phyloP scores from a whole-genome alignment of 1,284 basidiomycete genomes.

The Apiotrichum sp. region DNA sequence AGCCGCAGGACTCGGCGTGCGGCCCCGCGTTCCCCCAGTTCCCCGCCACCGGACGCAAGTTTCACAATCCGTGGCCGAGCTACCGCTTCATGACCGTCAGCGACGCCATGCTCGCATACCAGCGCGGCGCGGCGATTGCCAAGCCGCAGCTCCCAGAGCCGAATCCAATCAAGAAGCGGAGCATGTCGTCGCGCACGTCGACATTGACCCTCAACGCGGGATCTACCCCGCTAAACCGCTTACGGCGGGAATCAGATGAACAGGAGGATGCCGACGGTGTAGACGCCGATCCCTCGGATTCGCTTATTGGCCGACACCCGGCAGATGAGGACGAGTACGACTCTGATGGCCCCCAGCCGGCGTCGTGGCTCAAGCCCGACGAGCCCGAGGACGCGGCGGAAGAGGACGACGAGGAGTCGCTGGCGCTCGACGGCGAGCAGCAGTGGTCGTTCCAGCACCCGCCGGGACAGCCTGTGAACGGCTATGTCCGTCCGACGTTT shows the following conservation, averaged over 20 bases:
- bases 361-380: conserved; percentile 3
- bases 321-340: not conserved
- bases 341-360: not conserved
- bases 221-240: no score
- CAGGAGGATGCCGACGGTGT: no score
- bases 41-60: conserved; percentile 16
- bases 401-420: conserved; percentile 8
- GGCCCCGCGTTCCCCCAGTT: not conserved
- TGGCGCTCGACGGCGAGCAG: conserved; percentile 5
- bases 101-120: conserved; percentile 39
- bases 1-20: not conserved
- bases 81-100: conserved; percentile 33
- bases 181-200: not conserved
- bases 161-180: not conserved
- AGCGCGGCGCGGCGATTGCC: conserved; percentile 41
- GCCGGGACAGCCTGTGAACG: not conserved
- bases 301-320: not conserved
- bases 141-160: conserved; percentile 15
- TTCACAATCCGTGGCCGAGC: conserved; percentile 46
- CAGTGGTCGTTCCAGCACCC: conserved; percentile 1
- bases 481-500: conserved; percentile 34
- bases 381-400: conserved; percentile 11
- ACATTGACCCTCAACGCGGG: not conserved
- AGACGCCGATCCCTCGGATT: not conserved
- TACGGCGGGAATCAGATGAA: no score